Evolutionary conservation across 495 filamentous ascomycete genomes (phyloP).

Genomic region (Chlorociboria aeruginascens): DNA sequence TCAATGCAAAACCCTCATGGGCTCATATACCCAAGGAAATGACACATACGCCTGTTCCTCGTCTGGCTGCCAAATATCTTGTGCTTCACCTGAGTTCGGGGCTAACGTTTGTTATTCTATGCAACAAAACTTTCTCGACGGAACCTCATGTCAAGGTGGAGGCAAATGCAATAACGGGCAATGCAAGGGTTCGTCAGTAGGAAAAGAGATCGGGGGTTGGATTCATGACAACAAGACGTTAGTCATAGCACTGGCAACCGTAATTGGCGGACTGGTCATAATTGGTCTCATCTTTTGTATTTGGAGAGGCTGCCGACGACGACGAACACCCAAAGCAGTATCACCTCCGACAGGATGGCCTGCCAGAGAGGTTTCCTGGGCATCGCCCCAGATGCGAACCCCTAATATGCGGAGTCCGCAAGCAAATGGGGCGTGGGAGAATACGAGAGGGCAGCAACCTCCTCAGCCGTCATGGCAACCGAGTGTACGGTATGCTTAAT

Average conservation of each 20-base stretch:
- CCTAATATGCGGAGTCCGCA: not conserved
- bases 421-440: constrained; percentile 1
- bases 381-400: not conserved
- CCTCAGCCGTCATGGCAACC: constrained; percentile 10
- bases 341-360: constrained; percentile 5
- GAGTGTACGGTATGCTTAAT: constrained; percentile 16
- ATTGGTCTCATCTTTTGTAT: constrained; percentile 49
- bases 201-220: constrained; percentile 52
- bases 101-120: constrained; percentile 54
- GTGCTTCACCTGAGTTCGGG: constrained; percentile 58
- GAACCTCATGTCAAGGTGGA: constrained; percentile 73
- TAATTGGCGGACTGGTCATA: constrained; percentile 55
- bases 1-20: constrained; percentile 84
- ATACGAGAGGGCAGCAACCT: constrained; percentile 4
- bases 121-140: constrained; percentile 90
- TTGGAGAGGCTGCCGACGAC: constrained; percentile 39
- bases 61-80: constrained; percentile 62
- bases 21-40: constrained; percentile 55
- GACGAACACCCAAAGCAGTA: not conserved
- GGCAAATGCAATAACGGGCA: constrained; percentile 66
- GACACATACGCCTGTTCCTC: constrained; percentile 72
- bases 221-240: constrained; percentile 59
- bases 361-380: not conserved
- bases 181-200: constrained; percentile 51
- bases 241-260: constrained; percentile 59